Evolutionary conservation across 441 rosid genomes (phyloP), one percentile per base, ranked within the genome.

Genomic region (Pelargonium australe): DNA sequence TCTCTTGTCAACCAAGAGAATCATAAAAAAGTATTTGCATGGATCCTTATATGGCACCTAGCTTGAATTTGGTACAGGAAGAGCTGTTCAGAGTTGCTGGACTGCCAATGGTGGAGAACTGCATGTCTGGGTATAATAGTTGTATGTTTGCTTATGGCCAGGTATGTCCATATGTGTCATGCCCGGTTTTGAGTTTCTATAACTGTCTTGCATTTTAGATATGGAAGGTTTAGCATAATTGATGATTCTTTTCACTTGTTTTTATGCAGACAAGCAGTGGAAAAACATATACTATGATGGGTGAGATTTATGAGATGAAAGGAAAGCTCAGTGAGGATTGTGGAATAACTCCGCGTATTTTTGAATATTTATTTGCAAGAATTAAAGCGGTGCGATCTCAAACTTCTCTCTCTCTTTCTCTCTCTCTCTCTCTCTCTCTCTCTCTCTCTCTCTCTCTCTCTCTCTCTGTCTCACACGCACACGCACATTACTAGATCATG

Each of bases 61-160:
- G 63, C 10, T 40, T 71, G 58, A 25, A 45, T 77, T 78, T 70
- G 34, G 34, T 77, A 70, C 93, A 95, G 98, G 94, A 90, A 68
- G 84, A 82, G 75, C 91, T 95, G 67, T 92, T 95, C 62, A 82
- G 95, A 76, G 87, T 88, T 87, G 91, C 91, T 19, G 92, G 94
- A 72, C 86, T 92, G 70, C 96, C 93, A 60, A 92, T 92, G 97
- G 96, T 90, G 62, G 99, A 95, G 83, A 95, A 92, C 70, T 95
- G 99, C 81, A 78, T 95, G 86, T 89, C 98, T 74, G 99, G 98
- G 63, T 95, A 95, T 78, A 92, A 95, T 67, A 90, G 99, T 76
- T 95, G 98, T 75, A 90, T 95, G 84, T 95, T 95, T 83, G 98
- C 98, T 6, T 95, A 92, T 76, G 96, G 99, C 34, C 98, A 92